Conservation (phyloP, 768 basidiomycete genomes). For the Strobilomyces dryophilus region DNA sequence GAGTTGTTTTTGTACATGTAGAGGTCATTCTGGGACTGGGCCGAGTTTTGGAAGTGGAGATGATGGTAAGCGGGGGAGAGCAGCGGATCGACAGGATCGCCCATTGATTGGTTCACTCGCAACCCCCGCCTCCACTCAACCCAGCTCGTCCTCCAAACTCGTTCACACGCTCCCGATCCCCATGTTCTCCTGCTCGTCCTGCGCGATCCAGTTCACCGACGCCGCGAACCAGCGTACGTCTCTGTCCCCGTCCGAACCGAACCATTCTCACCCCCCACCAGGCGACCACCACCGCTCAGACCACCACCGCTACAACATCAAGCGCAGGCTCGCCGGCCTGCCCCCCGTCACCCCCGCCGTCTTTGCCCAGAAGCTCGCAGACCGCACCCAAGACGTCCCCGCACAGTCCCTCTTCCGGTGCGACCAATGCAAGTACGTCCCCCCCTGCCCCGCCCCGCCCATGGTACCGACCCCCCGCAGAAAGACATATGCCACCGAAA, state of each 20-base stretch:
- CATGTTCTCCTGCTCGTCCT: constrained; percentile 78
- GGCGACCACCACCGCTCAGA: constrained; percentile 90
- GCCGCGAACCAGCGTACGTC: constrained; percentile 79
- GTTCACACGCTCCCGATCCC: constrained; percentile 7
- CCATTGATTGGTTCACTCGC: constrained; percentile 44
- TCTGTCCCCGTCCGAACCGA: background rate
- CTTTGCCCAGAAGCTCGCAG: constrained; percentile 88
- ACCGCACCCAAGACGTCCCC: constrained; percentile 64
- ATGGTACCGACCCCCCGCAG: constrained; percentile 36
- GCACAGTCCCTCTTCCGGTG: constrained; percentile 62
- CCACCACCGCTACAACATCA: constrained; percentile 97
- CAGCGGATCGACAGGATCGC: constrained; percentile 58
- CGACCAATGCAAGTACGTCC: constrained; percentile 76
- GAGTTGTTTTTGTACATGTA: constrained; percentile 32
- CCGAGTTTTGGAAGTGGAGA: constrained; percentile 29
- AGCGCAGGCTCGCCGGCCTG: constrained; percentile 86
- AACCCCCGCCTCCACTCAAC: too few relatives aligned
- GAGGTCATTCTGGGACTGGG: constrained; percentile 22
- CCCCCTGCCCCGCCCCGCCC: background rate
- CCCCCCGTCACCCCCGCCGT: constrained; percentile 73
- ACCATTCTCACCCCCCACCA: constrained; percentile 26
- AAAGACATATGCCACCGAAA: constrained; percentile 85
- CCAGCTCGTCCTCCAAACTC: constrained; percentile 6
- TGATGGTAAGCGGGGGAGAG: constrained; percentile 56
- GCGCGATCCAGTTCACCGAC: constrained; percentile 79